Evolutionary conservation across 495 filamentous ascomycete genomes (phyloP).

Genomic region (Penicillium macrosclerotiorum): DNA sequence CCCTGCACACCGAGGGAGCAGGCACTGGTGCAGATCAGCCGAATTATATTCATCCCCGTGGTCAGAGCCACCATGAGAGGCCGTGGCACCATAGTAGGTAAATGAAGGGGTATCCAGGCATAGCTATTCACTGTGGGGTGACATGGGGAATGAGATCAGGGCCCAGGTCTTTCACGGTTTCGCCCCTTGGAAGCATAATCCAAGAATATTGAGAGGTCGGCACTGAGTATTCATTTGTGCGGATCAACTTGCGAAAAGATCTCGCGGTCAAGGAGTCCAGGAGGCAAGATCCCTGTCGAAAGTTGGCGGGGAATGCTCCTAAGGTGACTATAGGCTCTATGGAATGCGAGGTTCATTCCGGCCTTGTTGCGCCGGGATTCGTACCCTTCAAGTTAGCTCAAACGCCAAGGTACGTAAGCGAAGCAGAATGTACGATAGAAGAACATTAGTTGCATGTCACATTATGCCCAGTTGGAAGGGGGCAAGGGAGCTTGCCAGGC

Average conservation of each 20-base stretch:
- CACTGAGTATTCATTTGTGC: neutral
- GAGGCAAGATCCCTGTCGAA: conserved; percentile 4
- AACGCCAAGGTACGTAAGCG: too few species aligned
- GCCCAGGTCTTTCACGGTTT: neutral
- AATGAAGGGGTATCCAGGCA: conserved; percentile 18
- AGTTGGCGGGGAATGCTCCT: conserved; percentile 15
- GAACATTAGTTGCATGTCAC: neutral
- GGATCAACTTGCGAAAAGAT: neutral
- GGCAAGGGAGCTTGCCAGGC: neutral
- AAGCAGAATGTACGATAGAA: neutral
- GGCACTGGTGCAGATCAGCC: conserved; percentile 20
- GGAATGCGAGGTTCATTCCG: conserved; percentile 25
- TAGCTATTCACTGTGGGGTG: conserved; percentile 13
- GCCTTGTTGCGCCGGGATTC: neutral
- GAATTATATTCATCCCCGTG: conserved; percentile 18
- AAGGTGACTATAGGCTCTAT: neutral
- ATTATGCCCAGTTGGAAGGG: neutral
- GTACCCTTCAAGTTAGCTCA: neutral
- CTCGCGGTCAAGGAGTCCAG: neutral
- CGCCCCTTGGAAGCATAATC: neutral
- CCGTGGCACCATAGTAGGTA: conserved; percentile 3
- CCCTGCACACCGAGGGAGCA: conserved; percentile 8
- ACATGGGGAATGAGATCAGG: conserved; percentile 24
- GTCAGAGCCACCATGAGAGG: neutral
- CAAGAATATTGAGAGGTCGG: neutral